Base-by-base conservation (phyloP, 805 yeast genomes). In the Wickerhamomyces queroliae region DNA sequence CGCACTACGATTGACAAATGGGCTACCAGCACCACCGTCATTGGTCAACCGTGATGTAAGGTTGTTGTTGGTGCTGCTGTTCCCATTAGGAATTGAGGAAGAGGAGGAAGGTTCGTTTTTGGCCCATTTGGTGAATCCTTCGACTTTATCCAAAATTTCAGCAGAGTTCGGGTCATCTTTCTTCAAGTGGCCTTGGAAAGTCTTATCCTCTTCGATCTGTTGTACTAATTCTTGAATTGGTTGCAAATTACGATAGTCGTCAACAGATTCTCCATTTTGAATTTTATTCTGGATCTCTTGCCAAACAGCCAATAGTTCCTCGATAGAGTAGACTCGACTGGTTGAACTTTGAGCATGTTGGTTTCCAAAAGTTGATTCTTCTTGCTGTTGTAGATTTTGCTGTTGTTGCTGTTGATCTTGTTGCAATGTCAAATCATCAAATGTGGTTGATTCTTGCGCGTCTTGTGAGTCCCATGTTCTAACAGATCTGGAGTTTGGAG, bases 261-360 rank as follows among this genome's bases (percentile, higher is more conserved):
- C 67, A 20, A 53, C 53, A 18, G 52, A 48, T 5, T 57, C 55
- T 10, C 46, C 49, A 21, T 43, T 43, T 28, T 63, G 55, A 25
- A 56, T 53, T 32, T 62, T 56, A 24, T 55, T 48, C 7, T 53
- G 50, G 25, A 63, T 53, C 58, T 67, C 60, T 17, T 64, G 56
- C 72, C 80, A 79, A 11, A 78, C 69, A 18, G 68, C 61, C 43
- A 79, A 66, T 46, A 80, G 68, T 47, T 79, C 78, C 22, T 69
- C 67, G 56, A 76, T 61, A 7, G 75, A 50, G 49, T 79, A 78
- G 21, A 60, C 59, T 41, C 61, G 60, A 25, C 78, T 67, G 13
- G 61, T 66, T 20, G 58, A 58, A 46, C 69, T 72, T 12, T 61
- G 52, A 5, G 68, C 69, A 32, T 27, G 33, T 16, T 21, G 40